A percentile compares a stretch with the other conserved stretches of the same genome.
Evolutionary conservation across 495 filamentous ascomycete species (phyloP).

Genomic region (Jackrogersella minutella): DNA sequence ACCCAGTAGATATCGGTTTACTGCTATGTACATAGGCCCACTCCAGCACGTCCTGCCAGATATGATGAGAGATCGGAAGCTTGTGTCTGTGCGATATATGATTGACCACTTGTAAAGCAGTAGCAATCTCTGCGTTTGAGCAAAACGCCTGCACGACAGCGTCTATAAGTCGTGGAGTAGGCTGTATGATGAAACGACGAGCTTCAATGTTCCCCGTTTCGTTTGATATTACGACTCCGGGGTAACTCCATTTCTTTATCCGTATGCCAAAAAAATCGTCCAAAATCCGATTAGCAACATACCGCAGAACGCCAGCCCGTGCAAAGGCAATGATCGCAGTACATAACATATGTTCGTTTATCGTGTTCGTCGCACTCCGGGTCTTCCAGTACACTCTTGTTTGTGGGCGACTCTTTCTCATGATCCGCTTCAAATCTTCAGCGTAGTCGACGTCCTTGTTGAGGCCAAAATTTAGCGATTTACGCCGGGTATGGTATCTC

Average conservation of each 20-base stretch:
- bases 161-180: conserved; percentile 43
- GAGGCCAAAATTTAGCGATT: conserved; percentile 35
- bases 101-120: conserved; percentile 44
- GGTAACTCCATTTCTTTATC: not conserved
- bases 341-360: conserved; percentile 47
- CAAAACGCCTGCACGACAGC: conserved; percentile 48
- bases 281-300: conserved; percentile 34
- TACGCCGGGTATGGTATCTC: conserved; percentile 15
- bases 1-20: conserved; percentile 38
- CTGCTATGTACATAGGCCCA: conserved; percentile 48
- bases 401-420: conserved; percentile 30
- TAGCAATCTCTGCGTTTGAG: conserved; percentile 44
- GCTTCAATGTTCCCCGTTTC: too few relatives aligned
- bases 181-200: conserved; percentile 22
- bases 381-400: conserved; percentile 15
- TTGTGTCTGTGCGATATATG: conserved; percentile 36
- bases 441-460: conserved; percentile 34
- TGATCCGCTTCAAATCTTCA: conserved; percentile 42
- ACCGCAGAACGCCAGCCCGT: conserved; percentile 38
- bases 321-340: conserved; percentile 43
- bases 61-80: conserved; percentile 40
- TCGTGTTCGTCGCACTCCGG: conserved; percentile 30
- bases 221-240: too few relatives aligned
- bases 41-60: conserved; percentile 48
- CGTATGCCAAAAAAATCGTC: conserved; percentile 33